Evolutionary conservation across 2,329 filamentous ascomycete species (phyloP).

Genomic region (Geoglossum cookeanum): DNA sequence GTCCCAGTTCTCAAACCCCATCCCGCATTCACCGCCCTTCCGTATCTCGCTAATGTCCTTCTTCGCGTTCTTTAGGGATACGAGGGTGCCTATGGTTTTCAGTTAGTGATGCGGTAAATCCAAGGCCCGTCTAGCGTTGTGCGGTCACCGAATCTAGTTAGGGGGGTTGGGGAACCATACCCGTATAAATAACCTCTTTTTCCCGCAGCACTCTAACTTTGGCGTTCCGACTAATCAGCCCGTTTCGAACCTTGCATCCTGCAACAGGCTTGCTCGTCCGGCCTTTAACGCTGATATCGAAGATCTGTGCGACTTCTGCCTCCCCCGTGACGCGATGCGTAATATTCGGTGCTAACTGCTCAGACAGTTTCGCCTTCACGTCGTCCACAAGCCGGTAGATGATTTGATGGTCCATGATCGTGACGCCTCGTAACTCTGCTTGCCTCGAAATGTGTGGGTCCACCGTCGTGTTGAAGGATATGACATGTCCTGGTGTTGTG

Average conservation of each 20-base stretch:
- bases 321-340: slow-evolving; percentile 62
- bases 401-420: slow-evolving; percentile 67
- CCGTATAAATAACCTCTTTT: slow-evolving; percentile 58
- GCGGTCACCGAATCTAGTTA: not conserved
- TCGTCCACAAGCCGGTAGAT: slow-evolving; percentile 68
- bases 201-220: slow-evolving; percentile 54
- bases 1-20: slow-evolving; percentile 64
- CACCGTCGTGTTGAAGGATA: slow-evolving; percentile 69
- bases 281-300: slow-evolving; percentile 64
- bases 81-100: slow-evolving; percentile 43
- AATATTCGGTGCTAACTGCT: slow-evolving; percentile 46
- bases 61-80: slow-evolving; percentile 77
- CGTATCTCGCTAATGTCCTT: slow-evolving; percentile 78
- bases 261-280: slow-evolving; percentile 57
- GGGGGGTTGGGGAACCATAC: slow-evolving; percentile 32
- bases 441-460: slow-evolving; percentile 47
- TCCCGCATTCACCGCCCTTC: slow-evolving; percentile 86
- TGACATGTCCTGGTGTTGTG: slow-evolving; percentile 29
- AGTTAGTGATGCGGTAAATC: not conserved
- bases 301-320: slow-evolving; percentile 66
- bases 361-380: slow-evolving; percentile 46
- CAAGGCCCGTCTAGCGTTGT: not conserved
- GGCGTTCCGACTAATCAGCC: slow-evolving; percentile 41
- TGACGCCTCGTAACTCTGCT: slow-evolving; percentile 53
- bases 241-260: slow-evolving; percentile 74